These are phyloP conservation scores for Venustampulla echinocandica DNA, from an alignment of 495 filamentous ascomycete species.

Conservation along the genomic window DNA sequence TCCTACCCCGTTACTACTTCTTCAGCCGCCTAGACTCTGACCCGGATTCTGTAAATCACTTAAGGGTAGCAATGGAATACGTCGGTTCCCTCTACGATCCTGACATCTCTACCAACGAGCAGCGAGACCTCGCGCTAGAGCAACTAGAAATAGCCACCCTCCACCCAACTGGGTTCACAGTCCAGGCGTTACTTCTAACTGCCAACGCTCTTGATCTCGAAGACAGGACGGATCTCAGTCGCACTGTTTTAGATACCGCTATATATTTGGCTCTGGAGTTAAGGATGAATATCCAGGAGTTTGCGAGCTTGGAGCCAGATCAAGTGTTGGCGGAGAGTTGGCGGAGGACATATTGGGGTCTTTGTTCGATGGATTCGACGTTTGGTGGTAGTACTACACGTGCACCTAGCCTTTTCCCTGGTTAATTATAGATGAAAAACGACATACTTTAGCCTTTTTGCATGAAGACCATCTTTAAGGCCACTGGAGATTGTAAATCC, in stretches of 20 bases:
- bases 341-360: conserved; percentile 68
- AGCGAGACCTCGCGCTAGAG: conserved; percentile 33
- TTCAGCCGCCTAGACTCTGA: conserved; percentile 21
- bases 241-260: conserved; percentile 47
- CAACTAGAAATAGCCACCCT: conserved; percentile 32
- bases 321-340: conserved; percentile 57
- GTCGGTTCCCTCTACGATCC: conserved; percentile 43
- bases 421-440: too few species aligned
- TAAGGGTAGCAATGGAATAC: conserved; percentile 48
- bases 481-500: too few species aligned
- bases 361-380: conserved; percentile 55
- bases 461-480: too few species aligned
- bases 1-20: conserved; percentile 40
- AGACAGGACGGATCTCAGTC: conserved; percentile 47
- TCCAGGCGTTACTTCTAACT: conserved; percentile 58
- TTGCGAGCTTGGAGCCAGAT: conserved; percentile 35
- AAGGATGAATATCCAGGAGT: conserved; percentile 50
- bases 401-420: conserved; percentile 27
- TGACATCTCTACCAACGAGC: conserved; percentile 30
- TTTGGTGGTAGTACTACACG: conserved; percentile 28
- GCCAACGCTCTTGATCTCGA: conserved; percentile 58
- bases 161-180: conserved; percentile 44
- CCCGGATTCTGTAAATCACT: conserved; percentile 26
- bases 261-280: conserved; percentile 55
- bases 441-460: too few species aligned